Evolutionary conservation across 352 stramenopile species (phyloP).

Genomic region (Pythium sp.): DNA sequence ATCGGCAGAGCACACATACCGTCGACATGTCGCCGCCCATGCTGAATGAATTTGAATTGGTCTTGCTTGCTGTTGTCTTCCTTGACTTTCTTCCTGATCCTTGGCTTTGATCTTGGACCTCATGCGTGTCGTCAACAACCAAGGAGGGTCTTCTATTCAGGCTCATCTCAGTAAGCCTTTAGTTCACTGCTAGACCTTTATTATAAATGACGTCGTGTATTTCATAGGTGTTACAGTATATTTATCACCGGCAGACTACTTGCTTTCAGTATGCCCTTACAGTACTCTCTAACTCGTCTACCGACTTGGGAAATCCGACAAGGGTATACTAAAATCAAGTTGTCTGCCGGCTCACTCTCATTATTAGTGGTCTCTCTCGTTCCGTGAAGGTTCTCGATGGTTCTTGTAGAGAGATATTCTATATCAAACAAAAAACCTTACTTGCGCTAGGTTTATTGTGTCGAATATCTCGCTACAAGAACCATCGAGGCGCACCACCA

Average conservation of each 20-base stretch:
- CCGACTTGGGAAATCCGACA: no score
- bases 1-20: conserved; percentile 13
- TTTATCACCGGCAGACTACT: no score
- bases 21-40: conserved; percentile 20
- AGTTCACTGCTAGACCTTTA: background rate
- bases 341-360: no score
- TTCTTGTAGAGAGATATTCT: conserved; percentile 24
- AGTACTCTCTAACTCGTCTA: no score
- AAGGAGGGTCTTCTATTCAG: background rate
- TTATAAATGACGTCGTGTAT: background rate
- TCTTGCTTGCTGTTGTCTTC: background rate
- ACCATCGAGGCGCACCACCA: background rate
- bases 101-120: background rate
- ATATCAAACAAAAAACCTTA: background rate
- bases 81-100: background rate
- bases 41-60: background rate
- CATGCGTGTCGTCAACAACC: background rate
- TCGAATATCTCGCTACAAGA: background rate
- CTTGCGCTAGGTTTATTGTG: no score
- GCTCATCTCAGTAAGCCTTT: background rate
- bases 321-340: no score
- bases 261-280: no score
- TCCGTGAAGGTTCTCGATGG: conserved; percentile 16
- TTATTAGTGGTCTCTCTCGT: background rate
- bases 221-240: background rate